A percentile compares a stretch with the other conserved stretches of the same genome.
Conservation (phyloP, 2,329 filamentous ascomycete species). For the Mycogone perniciosa region DNA sequence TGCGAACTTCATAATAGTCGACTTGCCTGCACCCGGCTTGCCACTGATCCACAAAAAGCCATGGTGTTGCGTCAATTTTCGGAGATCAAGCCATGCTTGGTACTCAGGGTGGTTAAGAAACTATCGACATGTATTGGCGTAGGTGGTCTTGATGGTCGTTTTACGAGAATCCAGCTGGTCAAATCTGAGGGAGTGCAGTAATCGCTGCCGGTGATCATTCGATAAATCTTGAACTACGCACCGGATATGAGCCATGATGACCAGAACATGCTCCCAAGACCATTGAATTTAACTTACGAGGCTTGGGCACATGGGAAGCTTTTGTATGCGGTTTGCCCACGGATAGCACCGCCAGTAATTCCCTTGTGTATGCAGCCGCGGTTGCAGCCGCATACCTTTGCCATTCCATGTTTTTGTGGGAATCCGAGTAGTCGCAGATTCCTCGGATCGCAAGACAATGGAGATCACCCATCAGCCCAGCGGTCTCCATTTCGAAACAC, state of each 20-base stretch:
- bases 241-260: too few relatives aligned
- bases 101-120: conserved; percentile 5
- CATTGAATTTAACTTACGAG: too few relatives aligned
- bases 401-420: conserved; percentile 8
- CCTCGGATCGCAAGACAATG: conserved; percentile 13
- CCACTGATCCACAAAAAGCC: conserved; percentile 44
- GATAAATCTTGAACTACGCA: too few relatives aligned
- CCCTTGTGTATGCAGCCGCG: neutral
- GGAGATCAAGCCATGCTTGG: conserved; percentile 7
- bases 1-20: conserved; percentile 40
- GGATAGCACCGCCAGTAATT: too few relatives aligned
- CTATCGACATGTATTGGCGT: conserved; percentile 22
- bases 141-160: conserved; percentile 29
- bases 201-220: too few relatives aligned
- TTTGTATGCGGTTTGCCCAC: too few relatives aligned
- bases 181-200: conserved; percentile 30
- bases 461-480: conserved; percentile 7
- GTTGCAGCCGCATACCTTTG: neutral
- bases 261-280: too few relatives aligned
- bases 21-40: conserved; percentile 40
- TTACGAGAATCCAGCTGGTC: conserved; percentile 32
- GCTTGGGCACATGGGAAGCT: too few relatives aligned
- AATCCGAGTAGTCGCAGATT: conserved; percentile 12
- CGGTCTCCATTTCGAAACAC: conserved; percentile 13
- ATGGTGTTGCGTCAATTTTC: conserved; percentile 16